Base-by-base conservation (phyloP, 1,284 basidiomycete species). In the Cystobasidiaceae sp. region DNA sequence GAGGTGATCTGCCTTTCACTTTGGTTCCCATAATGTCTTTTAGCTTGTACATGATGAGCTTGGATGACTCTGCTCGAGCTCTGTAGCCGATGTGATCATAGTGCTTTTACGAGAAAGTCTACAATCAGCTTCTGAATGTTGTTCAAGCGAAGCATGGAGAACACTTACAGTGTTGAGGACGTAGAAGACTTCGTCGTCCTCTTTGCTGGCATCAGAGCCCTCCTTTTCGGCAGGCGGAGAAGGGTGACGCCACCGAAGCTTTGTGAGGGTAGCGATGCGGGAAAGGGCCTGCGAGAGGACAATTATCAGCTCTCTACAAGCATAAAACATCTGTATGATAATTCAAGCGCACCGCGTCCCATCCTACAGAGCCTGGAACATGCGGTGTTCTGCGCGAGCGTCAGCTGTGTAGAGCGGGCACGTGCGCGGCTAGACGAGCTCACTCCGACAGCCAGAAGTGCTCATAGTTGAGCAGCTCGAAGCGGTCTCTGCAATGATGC, bases 401-500 rank as follows among this genome's bases (percentile, higher is more conserved):
- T n/a, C 23, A 11, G 9, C 11, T 23, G 11, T 27, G 13, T 21
- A 51, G 23, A 27, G 6, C 23, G 13, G 21, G 8, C 49, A 46
- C 13, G 9, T 45, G 28, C 11, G 11, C 8, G 23, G 21, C 23
- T 46, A 30, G 33, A 9, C 37, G 13, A 8, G 37, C 51, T 39
- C 30, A 64, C 25, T 68, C 67, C 30, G 70, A 70, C 25, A 73
- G 69, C 72, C 72, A 73, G 27, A 61, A 68, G 58, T 73, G 69
- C 19, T 58, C 6, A 6, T 50, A 27, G 3, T 39, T 32, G 34
- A 68, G 21, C 64, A 71, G 65, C 19, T 63, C 28, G 32, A 72
- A 67, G 27, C 68, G 63, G 17, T 69, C 48, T 17, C 68, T 66
- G 49, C 23, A 30, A 11, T n/a, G 34, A 3, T 4, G 17, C 21